Base-by-base conservation (phyloP, 2,329 filamentous ascomycete species). In the Fusarium metavorans region DNA sequence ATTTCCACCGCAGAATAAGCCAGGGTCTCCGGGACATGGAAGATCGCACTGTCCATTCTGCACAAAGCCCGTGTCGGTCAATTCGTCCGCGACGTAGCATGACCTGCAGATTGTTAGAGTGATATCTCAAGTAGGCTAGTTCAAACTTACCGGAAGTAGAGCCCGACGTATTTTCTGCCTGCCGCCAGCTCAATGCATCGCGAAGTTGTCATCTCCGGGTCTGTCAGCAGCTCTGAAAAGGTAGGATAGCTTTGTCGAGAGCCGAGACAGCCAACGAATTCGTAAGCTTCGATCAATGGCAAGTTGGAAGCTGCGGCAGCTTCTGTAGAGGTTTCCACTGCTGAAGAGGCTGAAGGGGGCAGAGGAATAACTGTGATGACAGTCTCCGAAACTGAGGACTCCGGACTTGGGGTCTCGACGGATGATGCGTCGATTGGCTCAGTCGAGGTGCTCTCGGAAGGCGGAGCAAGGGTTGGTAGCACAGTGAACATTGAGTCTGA, bases 1-100 rank as follows among this genome's bases (percentile, higher is more conserved):
- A 6, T 35, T 37, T 9, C 71, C 71, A 13, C 71, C 71, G 30
- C 71, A 71, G 35, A 68, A 71, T 4, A 73, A 39, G 1, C 58
- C 62, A 14, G 34, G 37, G 6, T 73, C 71, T 11, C 68, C 71
- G 16, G 68, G 71, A 11, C 71, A 73, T 1, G 43, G 65, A 4
- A 56, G 14, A 27, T 73, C 54, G 23, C 71, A 73, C 7, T 30
- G 57, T 5, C 50, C 68, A 4, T 73, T 34, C 3, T 4, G 32
- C 1, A 73, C 32, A 2, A 67, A n/a, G 7, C 8, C 39, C 0
- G 65, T 27, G 18, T 43, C 23, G 7, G 32, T 34, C 14, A 71
- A 30, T 9, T 43, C 35, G 25, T 68, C 63, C 1, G 68, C 54
- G 3, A 37, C 68, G 32, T 73, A 71, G 32, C 71, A 73, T 7